Evolutionary conservation across 2,329 filamentous ascomycete genomes (phyloP), one percentile per base, ranked within the genome.

Genomic region (Neurospora sp.): DNA sequence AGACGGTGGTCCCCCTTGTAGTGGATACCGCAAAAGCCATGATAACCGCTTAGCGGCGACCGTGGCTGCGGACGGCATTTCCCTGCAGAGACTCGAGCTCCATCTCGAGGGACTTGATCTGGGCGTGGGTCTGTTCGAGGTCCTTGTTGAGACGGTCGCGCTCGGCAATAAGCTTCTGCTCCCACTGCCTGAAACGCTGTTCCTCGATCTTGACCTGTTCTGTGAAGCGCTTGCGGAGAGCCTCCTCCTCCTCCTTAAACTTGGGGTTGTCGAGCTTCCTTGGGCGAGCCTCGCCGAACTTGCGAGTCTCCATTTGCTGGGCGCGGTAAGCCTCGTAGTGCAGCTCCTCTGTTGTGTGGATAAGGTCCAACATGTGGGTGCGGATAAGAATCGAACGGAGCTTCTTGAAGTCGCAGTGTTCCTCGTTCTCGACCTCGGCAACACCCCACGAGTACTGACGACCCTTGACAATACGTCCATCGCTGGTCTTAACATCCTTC

Each of bases 331-430:
- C 95, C 84, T 99, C 96, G 86, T 99, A 99, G 87, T 99, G 96
- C 78, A 93, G 90, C 87, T 99, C 96, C 84, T 99, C 96, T 76
- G 96, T 99, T 74, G 96, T 99, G 87, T 99, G 96, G 81, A 99
- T 99, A 74, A 99, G 91, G 81, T 99, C 96, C 78, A 99, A 89
- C 96, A 99, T 99, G 86, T 99, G 96, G 67, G 95, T 97, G 82
- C 96, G 93, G 85, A 99, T 98, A 75, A 99, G 87, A 78, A 99
- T 98, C 67, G 95, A 97, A 78, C 96, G 94, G 74, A 99, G 91
- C 87, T 99, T 99, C 91, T 99, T 99, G 88, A 99, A 99, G 83
- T 99, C 96, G 84, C 96, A 99, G 87, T 99, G 96, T 80, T 99
- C 96, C 84, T 99, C 96, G 80, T 99, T 99, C 88, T 99, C 96